Base-by-base conservation (phyloP, 2,329 filamentous ascomycete species). In the Sporothrix dimorphospora region DNA sequence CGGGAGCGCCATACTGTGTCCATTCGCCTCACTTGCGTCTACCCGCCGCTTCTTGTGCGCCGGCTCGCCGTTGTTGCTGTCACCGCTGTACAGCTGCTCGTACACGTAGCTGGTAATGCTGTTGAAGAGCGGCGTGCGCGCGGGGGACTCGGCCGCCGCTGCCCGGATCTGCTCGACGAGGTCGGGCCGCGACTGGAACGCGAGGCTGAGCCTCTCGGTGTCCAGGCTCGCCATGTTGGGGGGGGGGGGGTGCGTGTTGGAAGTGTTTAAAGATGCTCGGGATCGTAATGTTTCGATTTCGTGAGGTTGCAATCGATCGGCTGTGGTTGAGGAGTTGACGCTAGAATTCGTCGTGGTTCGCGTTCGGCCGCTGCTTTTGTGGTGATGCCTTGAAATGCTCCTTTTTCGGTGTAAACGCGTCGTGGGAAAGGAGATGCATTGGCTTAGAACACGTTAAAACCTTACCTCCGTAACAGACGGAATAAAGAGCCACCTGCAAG, bases 171-270 rank as follows among this genome's bases (percentile, higher is more conserved):
- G 83, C 14, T 84, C 78, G 21, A 90, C 76, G 72, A 90, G 86
- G 74, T 90, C 87, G 7, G 87, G 86, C 66, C 87, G 83, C 51
- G 85, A 82, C 72, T 85, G 80, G 77, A 90, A 89, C 75, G 89
- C 83, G 71, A 82, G 80, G 73, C 80, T 81, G 71, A 89, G 81
- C 77, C 81, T 84, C 78, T 87, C 79, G 72, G 78, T 79, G 76
- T 89, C 86, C 55, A 89, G 84, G 70, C 79, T 76, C 71, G 79
- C 77, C 65, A 67, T 67, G 21, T n/a, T 42, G 59, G 38, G 42
- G 24, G 16, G 24, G 21, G 16, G 14, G 6, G 2, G 9, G 16
- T 16, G 16, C 19, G 42, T 47, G 14, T 16, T 5, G 19, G 6
- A 16, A 16, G 42, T 6, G 30, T 6, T 34, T 34, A n/a, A 45